phyloP scores from a whole-genome alignment of 2,329 filamentous ascomycete genomes.

The Biscogniauxia mediterranea region DNA sequence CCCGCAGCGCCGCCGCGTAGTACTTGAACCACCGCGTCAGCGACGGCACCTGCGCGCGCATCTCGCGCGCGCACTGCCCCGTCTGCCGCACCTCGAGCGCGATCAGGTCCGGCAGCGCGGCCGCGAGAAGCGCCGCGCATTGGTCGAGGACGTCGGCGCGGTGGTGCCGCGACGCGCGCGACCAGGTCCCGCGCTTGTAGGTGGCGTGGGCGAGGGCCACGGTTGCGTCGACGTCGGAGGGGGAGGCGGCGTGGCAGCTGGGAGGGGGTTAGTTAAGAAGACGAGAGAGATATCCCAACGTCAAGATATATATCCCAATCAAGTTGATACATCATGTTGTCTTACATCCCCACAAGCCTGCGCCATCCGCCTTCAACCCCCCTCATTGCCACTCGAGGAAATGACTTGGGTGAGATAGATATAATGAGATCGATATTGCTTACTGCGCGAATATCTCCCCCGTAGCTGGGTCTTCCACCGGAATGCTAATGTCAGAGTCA shows the following conservation, averaged over 20 bases:
- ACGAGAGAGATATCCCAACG: background rate
- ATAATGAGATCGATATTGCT: conserved; percentile 15
- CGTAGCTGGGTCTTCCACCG: conserved; percentile 52
- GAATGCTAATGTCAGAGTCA: conserved; percentile 40
- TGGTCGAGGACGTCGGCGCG: conserved; percentile 63
- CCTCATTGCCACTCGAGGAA: too few species aligned
- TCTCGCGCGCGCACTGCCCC: conserved; percentile 66
- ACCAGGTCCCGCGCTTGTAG: conserved; percentile 56
- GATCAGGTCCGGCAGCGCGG: conserved; percentile 55
- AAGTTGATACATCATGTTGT: too few species aligned
- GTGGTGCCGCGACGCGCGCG: conserved; percentile 51
- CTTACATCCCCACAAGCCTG: too few species aligned
- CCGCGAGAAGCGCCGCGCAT: conserved; percentile 53
- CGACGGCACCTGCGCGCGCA: conserved; percentile 66
- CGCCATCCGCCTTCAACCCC: too few species aligned
- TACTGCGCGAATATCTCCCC: conserved; percentile 51
- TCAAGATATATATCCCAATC: background rate
- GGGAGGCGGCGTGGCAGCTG: conserved; percentile 49
- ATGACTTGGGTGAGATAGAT: background rate
- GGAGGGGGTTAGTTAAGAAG: conserved; percentile 1
- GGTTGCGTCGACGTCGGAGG: conserved; percentile 41
- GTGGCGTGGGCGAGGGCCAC: conserved; percentile 41
- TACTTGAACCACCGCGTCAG: conserved; percentile 70
- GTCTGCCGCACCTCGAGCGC: conserved; percentile 65
- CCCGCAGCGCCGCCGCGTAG: conserved; percentile 65